These are phyloP conservation scores for Kodamaea sagamina DNA, from an alignment of 805 yeast species.

Conservation along the genomic window DNA sequence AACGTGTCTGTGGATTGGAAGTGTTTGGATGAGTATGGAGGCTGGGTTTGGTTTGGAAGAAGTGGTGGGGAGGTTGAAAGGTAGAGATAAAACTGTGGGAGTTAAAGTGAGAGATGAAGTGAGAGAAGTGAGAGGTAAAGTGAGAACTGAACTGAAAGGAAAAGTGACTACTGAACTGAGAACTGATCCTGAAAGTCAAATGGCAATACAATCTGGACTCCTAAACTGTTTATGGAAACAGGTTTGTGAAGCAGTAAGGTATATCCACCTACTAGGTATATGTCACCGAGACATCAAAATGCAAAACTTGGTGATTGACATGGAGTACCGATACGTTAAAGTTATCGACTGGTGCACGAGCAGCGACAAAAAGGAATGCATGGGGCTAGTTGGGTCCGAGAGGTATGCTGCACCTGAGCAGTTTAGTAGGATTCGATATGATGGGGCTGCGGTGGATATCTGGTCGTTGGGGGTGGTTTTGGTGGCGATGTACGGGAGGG, in stretches of 20 bases:
- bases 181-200: too few species aligned
- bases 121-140: too few species aligned
- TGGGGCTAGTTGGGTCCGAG: slow-evolving; percentile 52
- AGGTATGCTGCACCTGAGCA: slow-evolving; percentile 52
- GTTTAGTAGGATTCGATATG: slow-evolving; percentile 35
- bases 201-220: too few species aligned
- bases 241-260: slow-evolving; percentile 36
- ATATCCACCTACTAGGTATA: slow-evolving; percentile 38
- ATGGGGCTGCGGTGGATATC: slow-evolving; percentile 44
- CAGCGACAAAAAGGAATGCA: slow-evolving; percentile 19
- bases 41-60: slow-evolving; percentile 28
- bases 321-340: slow-evolving; percentile 32
- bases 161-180: too few species aligned
- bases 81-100: too few species aligned
- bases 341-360: slow-evolving; percentile 46
- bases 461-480: slow-evolving; percentile 54
- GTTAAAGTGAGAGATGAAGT: too few species aligned
- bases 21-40: slow-evolving; percentile 32
- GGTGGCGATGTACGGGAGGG: slow-evolving; percentile 31
- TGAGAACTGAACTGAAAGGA: too few species aligned
- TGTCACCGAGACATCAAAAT: slow-evolving; percentile 56
- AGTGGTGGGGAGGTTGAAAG: slow-evolving; percentile 15
- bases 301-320: slow-evolving; percentile 44
- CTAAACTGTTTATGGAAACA: slow-evolving; percentile 50
- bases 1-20: slow-evolving; percentile 27